Base-by-base conservation (phyloP, 306 rosid species). In the Vigna nakashimae region DNA sequence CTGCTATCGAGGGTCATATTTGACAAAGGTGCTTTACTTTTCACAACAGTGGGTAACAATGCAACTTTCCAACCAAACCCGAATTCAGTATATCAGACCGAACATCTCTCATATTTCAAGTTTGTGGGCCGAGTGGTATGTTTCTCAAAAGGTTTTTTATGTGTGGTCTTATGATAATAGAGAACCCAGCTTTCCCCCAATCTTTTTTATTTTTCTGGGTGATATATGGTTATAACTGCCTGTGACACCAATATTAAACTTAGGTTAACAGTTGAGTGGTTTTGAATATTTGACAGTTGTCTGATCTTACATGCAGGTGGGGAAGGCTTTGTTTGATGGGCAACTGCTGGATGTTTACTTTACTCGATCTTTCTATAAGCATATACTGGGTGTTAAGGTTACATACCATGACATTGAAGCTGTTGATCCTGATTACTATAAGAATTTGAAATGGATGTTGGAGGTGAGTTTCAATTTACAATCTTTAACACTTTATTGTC, bases 331-430 rank as follows among this genome's bases (percentile, higher is more conserved):
- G 76, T 96, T 91, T 86, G 98, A 96, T 75, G 98, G 98, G 71
- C 99, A 96, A 75, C 92, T 96, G 83, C 77, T 96, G 88, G 99
- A 96, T 88, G 99, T 96, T 78, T 93, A 96, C 89, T 96, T 96
- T 81, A 96, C 99, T 64, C 88, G 99, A 77, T 96, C 99, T 28
- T 96, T 96, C 96, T 96, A 96, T 86, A 96, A 90, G 86, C 99
- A 96, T 82, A 92, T 96, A 72, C 99, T 96, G 76, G 93, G 85
- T 75, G 99, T 91, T 48, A 96, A 96, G 88, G 99, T 96, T 85
- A 96, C 99, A 60, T 96, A 96, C 91, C 98, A 96, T 92, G 99
- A 96, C 83, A 92, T 96, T 73, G 99, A 96, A 82, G 99, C 99
- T 8, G 93, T 96, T 82, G 99, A 96, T 83, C 99, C 97, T 80